Evolutionary conservation across 2,329 filamentous ascomycete genomes (phyloP).

Genomic region (Aspergillus ochraceoroseus): DNA sequence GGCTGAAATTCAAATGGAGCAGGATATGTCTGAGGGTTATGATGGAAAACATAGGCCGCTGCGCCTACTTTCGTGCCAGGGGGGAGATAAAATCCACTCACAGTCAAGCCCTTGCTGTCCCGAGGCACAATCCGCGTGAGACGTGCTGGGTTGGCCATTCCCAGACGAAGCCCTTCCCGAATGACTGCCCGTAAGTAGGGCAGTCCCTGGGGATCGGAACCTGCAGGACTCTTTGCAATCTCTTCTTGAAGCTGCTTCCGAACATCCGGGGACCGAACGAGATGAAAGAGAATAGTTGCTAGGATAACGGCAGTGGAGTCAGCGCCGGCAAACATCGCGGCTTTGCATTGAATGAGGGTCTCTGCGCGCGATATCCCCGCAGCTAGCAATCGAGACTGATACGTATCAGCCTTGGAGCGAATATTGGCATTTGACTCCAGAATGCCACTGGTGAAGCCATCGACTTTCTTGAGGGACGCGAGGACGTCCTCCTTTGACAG

Average conservation of each 20-base stretch:
- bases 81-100: constrained; percentile 3
- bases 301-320: constrained; percentile 5
- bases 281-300: constrained; percentile 7
- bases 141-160: constrained; percentile 4
- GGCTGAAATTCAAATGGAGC: constrained; percentile 2
- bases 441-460: no score
- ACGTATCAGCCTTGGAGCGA: no score
- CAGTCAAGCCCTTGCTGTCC: no score
- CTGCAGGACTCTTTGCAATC: no score
- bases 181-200: constrained; percentile 1
- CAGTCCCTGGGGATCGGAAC: background rate
- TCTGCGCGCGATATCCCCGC: background rate
- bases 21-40: background rate
- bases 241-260: no score
- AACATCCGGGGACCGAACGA: background rate
- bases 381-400: background rate
- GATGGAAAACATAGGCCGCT: constrained; percentile 1
- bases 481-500: no score
- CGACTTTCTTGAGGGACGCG: no score
- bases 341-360: constrained; percentile 3
- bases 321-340: constrained; percentile 4
- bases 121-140: constrained; percentile 3
- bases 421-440: no score
- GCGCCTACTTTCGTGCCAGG: background rate
- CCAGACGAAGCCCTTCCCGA: constrained; percentile 6